These are phyloP conservation scores for Xylaria sp. DNA, from an alignment of 2,329 filamentous ascomycete species.

Conservation along the genomic window DNA sequence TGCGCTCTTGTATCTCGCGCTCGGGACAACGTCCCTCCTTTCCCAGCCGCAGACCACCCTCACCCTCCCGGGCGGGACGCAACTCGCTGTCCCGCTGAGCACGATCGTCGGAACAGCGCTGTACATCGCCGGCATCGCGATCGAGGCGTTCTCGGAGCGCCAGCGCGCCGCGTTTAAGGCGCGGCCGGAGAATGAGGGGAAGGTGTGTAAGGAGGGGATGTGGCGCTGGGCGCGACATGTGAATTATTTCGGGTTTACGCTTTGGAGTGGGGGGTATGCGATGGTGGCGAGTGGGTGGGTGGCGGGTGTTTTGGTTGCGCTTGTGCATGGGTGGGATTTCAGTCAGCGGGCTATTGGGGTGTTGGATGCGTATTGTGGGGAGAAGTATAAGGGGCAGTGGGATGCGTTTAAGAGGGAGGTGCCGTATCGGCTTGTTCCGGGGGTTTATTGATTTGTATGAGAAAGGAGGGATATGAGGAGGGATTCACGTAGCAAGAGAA, in stretches of 20 bases:
- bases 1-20: conserved; percentile 48
- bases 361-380: conserved; percentile 36
- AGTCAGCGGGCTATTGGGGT: conserved; percentile 29
- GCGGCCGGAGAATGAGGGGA: conserved; percentile 34
- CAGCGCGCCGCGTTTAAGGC: conserved; percentile 46
- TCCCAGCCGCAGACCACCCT: conserved; percentile 19
- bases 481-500: not conserved
- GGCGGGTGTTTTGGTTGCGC: conserved; percentile 30
- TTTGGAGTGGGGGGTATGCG: conserved; percentile 31
- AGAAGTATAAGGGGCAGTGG: conserved; percentile 38
- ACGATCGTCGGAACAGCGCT: conserved; percentile 44
- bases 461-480: too few species aligned
- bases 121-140: conserved; percentile 47
- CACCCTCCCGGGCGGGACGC: conserved; percentile 26
- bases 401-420: conserved; percentile 35
- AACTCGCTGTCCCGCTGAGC: conserved; percentile 25
- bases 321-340: conserved; percentile 32
- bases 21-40: conserved; percentile 39
- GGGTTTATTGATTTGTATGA: conserved; percentile 30
- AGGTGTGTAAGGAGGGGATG: conserved; percentile 35
- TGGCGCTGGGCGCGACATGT: conserved; percentile 38
- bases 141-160: conserved; percentile 52
- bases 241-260: conserved; percentile 37
- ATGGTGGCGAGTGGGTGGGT: conserved; percentile 36
- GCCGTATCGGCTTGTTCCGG: conserved; percentile 34